A percentile compares a stretch with the other conserved stretches of the same genome.
Conservation (phyloP, 2,329 filamentous ascomycete species). For the Ceratocystis variospora region DNA sequence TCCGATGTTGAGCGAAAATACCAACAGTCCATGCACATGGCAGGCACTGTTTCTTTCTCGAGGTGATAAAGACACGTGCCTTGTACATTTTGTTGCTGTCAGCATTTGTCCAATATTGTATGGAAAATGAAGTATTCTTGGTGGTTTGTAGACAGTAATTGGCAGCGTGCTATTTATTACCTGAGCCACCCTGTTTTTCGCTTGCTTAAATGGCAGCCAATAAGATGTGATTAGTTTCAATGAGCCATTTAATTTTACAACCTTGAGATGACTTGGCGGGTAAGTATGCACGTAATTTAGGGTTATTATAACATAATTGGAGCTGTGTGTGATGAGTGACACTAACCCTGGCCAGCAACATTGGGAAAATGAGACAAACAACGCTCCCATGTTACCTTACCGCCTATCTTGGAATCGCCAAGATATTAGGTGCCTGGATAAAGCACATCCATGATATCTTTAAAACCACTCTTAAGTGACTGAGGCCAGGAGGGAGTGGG, state of each 20-base stretch:
- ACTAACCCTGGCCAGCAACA: neutral
- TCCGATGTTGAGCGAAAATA: neutral
- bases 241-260: too few species aligned
- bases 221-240: too few species aligned
- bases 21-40: neutral
- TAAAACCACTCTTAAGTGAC: neutral
- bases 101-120: too few species aligned
- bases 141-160: too few species aligned
- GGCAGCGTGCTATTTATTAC: too few species aligned
- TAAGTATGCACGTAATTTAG: too few species aligned
- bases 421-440: neutral
- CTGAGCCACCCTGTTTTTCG: too few species aligned
- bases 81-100: neutral
- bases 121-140: too few species aligned
- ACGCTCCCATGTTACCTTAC: neutral
- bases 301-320: too few species aligned
- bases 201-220: too few species aligned
- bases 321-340: neutral
- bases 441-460: neutral
- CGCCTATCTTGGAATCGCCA: neutral
- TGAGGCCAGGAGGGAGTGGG: neutral
- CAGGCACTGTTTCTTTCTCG: neutral
- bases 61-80: neutral
- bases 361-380: neutral
- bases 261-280: too few species aligned